Percentiles rank a stretch among this genome's conserved stretches.
Conservation (phyloP, 2,329 filamentous ascomycete genomes). For the Microascus cirrosus region DNA sequence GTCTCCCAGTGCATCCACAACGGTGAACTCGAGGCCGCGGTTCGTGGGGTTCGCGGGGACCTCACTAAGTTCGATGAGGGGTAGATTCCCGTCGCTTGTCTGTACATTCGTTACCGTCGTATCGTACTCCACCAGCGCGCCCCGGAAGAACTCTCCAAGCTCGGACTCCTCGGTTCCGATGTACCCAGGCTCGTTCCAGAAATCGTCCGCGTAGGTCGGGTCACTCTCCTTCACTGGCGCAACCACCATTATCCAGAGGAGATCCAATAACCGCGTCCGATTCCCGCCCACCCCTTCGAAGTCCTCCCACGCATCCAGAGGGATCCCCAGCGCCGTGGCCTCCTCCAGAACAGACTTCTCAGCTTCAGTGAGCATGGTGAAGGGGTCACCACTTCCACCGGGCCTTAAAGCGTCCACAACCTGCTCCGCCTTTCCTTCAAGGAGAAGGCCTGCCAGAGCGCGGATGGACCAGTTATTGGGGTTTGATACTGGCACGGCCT, state of each 20-base stretch:
- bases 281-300: background rate
- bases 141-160: slow-evolving; percentile 7
- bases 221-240: slow-evolving; percentile 4
- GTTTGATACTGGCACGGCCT: slow-evolving; percentile 10
- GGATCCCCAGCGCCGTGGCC: slow-evolving; percentile 5
- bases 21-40: background rate
- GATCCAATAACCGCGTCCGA: background rate
- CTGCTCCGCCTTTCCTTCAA: background rate
- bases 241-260: background rate
- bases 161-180: slow-evolving; percentile 7
- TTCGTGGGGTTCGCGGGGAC: background rate
- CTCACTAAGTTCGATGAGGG: too few species aligned
- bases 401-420: slow-evolving; percentile 7
- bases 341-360: slow-evolving; percentile 5
- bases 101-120: slow-evolving; percentile 1
- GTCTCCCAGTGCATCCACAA: background rate
- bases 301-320: slow-evolving; percentile 7
- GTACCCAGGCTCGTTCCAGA: slow-evolving; percentile 10
- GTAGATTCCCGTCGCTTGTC: too few species aligned
- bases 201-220: slow-evolving; percentile 9
- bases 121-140: slow-evolving; percentile 1
- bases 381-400: slow-evolving; percentile 6
- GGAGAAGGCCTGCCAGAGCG: slow-evolving; percentile 6
- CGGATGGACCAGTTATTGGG: slow-evolving; percentile 9
- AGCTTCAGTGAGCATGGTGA: background rate